Evolutionary conservation across 352 stramenopile genomes (phyloP).

Genomic region (Globisporangium abappressorium): DNA sequence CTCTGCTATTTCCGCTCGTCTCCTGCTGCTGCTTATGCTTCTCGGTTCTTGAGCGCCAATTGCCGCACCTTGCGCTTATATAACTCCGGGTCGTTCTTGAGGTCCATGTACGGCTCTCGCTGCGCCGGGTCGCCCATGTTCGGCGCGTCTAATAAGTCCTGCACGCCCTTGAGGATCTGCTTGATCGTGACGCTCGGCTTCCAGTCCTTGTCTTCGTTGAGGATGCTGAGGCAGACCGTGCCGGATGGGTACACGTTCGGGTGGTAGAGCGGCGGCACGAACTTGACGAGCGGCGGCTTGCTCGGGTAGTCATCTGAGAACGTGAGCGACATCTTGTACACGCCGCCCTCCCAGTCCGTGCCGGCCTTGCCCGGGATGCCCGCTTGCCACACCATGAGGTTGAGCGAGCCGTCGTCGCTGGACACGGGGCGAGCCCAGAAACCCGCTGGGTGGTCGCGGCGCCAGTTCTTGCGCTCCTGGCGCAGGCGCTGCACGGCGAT

Average conservation of each 20-base stretch:
- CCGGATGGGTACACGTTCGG: constrained; percentile 96
- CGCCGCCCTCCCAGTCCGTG: constrained; percentile 96
- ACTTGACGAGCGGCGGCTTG: constrained; percentile 98
- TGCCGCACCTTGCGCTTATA: constrained; percentile 86
- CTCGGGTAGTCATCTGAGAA: constrained; percentile 98
- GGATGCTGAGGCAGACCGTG: constrained; percentile 97
- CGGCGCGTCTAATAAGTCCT: constrained; percentile 85
- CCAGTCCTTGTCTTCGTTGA: constrained; percentile 99
- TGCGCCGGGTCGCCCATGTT: constrained; percentile 89
- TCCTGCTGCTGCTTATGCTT: constrained; percentile 41
- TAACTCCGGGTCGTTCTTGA: constrained; percentile 88
- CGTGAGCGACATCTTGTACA: constrained; percentile 96
- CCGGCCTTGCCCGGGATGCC: constrained; percentile 94
- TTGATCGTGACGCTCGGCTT: constrained; percentile 97
- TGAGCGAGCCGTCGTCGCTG: constrained; percentile 93
- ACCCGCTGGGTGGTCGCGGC: constrained; percentile 92
- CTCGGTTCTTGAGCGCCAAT: constrained; percentile 82
- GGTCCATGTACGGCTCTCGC: constrained; percentile 84
- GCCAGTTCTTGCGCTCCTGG: constrained; percentile 94
- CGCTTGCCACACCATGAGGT: constrained; percentile 97
- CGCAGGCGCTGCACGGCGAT: constrained; percentile 89
- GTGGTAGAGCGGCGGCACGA: constrained; percentile 97
- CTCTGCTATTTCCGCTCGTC: neutral
- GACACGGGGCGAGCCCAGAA: constrained; percentile 95
- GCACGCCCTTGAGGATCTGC: constrained; percentile 98